A percentile compares a stretch with the other conserved stretches of the same genome.
Evolutionary conservation across 192 early-diverging fungal genomes (phyloP).

Genomic region (Rhizophagus sp.): DNA sequence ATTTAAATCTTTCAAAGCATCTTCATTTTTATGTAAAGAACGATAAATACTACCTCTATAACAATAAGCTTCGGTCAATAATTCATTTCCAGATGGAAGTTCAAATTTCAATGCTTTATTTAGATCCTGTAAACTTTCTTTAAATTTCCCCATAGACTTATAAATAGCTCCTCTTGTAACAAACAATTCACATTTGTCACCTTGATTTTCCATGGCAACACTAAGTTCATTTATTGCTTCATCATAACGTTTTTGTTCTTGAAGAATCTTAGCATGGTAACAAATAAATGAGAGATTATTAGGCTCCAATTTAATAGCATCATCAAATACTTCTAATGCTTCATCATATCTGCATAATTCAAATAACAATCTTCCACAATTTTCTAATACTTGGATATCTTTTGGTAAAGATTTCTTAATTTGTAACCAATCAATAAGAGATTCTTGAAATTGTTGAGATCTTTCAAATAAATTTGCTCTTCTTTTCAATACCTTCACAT

Average conservation of each 20-base stretch:
- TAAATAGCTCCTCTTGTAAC: constrained; percentile 4
- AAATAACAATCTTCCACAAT: constrained; percentile 5
- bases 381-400: not conserved
- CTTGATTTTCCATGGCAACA: not conserved
- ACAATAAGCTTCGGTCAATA: not conserved
- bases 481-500: not conserved
- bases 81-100: not conserved
- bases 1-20: constrained; percentile 25
- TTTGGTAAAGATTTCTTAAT: not conserved
- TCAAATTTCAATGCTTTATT: not conserved
- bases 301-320: not conserved
- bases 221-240: constrained; percentile 6
- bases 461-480: constrained; percentile 1
- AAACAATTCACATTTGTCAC: constrained; percentile 4
- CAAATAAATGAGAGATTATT: not conserved
- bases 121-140: constrained; percentile 7
- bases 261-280: not conserved
- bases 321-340: constrained; percentile 3
- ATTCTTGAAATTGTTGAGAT: not conserved
- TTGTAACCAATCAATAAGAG: constrained; percentile 7
- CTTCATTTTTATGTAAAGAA: not conserved
- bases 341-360: constrained; percentile 16
- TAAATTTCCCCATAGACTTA: not conserved
- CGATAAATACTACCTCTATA: not conserved
- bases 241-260: not conserved